These are phyloP conservation scores for Tylopilus balloui DNA, from an alignment of 768 basidiomycete genomes.

Conservation along the genomic window DNA sequence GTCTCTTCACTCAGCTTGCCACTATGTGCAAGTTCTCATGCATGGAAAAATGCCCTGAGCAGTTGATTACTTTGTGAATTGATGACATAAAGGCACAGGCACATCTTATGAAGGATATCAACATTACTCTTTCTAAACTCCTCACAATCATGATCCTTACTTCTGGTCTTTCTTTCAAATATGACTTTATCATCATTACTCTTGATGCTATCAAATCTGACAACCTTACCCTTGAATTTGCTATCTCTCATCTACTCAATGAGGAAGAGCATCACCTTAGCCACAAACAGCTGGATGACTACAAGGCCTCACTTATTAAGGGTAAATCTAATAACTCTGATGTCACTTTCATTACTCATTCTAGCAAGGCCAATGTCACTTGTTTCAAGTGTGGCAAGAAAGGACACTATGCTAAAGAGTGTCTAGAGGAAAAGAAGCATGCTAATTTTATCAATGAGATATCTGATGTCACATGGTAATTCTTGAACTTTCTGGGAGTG, in stretches of 20 bases:
- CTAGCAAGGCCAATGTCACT: background rate
- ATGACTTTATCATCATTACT: background rate
- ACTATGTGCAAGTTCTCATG: background rate
- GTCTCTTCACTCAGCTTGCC: background rate
- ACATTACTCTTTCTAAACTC: background rate
- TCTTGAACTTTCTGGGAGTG: background rate
- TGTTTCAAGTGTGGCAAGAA: background rate
- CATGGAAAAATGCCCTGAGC: background rate
- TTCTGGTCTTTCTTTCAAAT: background rate
- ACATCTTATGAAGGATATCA: background rate
- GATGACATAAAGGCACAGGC: background rate
- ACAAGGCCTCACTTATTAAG: background rate
- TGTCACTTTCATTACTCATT: background rate
- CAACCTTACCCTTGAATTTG: background rate
- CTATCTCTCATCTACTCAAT: background rate
- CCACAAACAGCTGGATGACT: background rate
- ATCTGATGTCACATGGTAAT: background rate
- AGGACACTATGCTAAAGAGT: constrained; percentile 13
- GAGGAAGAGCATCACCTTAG: background rate
- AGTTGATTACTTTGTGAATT: background rate
- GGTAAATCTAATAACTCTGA: background rate
- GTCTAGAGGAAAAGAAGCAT: background rate
- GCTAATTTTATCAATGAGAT: background rate
- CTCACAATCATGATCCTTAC: background rate
- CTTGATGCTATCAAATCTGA: background rate